A percentile compares a stretch with the other conserved stretches of the same genome.
phyloP scores from a whole-genome alignment of 2,329 filamentous ascomycete genomes.

The Colletotrichum tropicicola region DNA sequence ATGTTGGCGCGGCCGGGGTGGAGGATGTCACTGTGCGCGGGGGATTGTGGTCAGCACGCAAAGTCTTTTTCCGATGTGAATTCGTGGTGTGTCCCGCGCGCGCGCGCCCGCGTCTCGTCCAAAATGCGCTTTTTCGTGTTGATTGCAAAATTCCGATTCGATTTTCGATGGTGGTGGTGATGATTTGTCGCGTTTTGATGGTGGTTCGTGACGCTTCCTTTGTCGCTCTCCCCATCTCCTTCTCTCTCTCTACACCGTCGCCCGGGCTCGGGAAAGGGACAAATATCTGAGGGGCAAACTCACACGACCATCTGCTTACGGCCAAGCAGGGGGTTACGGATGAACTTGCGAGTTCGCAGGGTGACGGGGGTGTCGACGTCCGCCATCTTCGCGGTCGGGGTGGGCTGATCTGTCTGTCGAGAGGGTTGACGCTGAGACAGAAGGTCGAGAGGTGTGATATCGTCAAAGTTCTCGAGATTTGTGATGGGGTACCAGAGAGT shows the following conservation, averaged over 20 bases:
- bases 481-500: constrained; percentile 21
- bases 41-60: constrained; percentile 19
- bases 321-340: constrained; percentile 98
- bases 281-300: constrained; percentile 54
- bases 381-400: constrained; percentile 78
- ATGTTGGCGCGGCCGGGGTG: constrained; percentile 99
- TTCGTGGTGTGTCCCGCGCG: not conserved
- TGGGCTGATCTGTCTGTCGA: constrained; percentile 39
- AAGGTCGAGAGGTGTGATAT: constrained; percentile 30
- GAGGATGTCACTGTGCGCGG: constrained; percentile 86
- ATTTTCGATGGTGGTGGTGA: not conserved
- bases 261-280: not conserved
- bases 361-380: constrained; percentile 81
- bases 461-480: constrained; percentile 26
- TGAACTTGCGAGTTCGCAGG: constrained; percentile 99
- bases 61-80: not conserved
- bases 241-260: not conserved
- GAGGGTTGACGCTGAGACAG: constrained; percentile 30
- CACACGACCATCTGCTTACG: constrained; percentile 99
- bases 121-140: not conserved
- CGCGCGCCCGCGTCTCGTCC: not conserved
- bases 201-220: not conserved
- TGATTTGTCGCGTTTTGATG: not conserved
- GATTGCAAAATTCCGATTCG: not conserved
- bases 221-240: not conserved